phyloP scores from a whole-genome alignment of 495 filamentous ascomycete genomes.

The Xylaria cubensis region DNA sequence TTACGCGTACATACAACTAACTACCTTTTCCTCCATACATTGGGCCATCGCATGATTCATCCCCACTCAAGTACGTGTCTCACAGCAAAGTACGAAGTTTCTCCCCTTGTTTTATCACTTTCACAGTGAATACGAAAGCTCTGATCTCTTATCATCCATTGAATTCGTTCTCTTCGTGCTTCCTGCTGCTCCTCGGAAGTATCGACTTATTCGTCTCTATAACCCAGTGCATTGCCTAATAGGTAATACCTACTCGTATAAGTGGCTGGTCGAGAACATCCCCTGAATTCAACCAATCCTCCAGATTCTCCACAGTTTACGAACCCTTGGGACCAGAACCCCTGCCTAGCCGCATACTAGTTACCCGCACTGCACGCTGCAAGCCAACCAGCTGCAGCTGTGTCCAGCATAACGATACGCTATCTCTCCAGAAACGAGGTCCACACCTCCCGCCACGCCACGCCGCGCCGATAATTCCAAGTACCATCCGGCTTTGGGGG shows the following conservation, averaged over 20 bases:
- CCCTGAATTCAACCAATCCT: neutral
- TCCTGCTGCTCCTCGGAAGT: neutral
- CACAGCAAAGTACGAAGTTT: neutral
- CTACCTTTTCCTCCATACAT: neutral
- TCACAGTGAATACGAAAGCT: neutral
- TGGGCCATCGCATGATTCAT: constrained; percentile 20
- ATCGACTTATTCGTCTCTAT: neutral
- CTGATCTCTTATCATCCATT: neutral
- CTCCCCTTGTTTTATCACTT: neutral
- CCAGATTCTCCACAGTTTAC: constrained; percentile 3
- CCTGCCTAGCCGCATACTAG: constrained; percentile 16
- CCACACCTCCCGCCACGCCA: constrained; percentile 16
- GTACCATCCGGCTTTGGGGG: neutral
- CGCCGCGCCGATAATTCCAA: constrained; percentile 9
- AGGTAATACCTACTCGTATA: constrained; percentile 20
- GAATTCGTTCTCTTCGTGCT: neutral
- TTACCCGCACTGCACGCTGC: constrained; percentile 4
- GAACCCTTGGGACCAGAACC: neutral
- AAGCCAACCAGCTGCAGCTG: constrained; percentile 14
- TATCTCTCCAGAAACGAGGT: constrained; percentile 12
- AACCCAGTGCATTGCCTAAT: neutral
- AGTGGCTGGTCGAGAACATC: constrained; percentile 19
- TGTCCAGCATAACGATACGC: neutral
- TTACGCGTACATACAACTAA: neutral
- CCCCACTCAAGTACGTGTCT: constrained; percentile 9